Conservation (phyloP, 805 yeast species). For the Myxozyma vanderwaltii region DNA sequence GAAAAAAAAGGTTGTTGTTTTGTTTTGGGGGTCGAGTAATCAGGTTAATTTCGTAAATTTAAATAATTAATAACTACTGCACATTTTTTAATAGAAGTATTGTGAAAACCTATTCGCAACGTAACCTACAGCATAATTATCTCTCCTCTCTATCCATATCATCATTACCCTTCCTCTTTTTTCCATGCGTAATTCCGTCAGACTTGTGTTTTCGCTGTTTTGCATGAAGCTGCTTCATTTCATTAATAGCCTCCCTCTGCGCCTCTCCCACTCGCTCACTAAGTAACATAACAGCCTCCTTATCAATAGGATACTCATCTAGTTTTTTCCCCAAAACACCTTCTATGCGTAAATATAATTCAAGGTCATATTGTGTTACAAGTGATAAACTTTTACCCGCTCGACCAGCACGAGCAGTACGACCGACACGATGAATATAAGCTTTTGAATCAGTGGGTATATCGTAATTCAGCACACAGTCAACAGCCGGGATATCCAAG, state of each 20-base stretch:
- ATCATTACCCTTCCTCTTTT: conserved; percentile 47
- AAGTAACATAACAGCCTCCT: conserved; percentile 71
- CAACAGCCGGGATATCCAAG: conserved; percentile 97
- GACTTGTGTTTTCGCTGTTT: conserved; percentile 42
- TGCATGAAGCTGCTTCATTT: conserved; percentile 67
- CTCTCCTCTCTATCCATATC: conserved; percentile 52
- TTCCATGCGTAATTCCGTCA: conserved; percentile 34
- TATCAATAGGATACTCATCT: conserved; percentile 79
- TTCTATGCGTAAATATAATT: conserved; percentile 84
- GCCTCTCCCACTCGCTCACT: conserved; percentile 91
- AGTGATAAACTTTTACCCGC: conserved; percentile 84
- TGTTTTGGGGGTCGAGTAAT: too few species aligned
- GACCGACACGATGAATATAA: conserved; percentile 97
- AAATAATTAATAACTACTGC: too few species aligned
- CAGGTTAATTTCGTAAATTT: too few species aligned
- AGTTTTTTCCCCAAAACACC: conserved; percentile 80
- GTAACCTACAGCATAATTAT: too few species aligned
- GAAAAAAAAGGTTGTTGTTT: too few species aligned
- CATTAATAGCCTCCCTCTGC: conserved; percentile 81
- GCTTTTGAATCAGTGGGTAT: conserved; percentile 96
- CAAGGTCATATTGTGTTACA: conserved; percentile 94
- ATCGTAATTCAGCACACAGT: conserved; percentile 95
- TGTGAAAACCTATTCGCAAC: too few species aligned
- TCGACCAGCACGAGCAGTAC: conserved; percentile 94
- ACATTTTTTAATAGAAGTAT: too few species aligned